phyloP scores from a whole-genome alignment of 2,329 filamentous ascomycete species.

The Scedosporium dehoogii region DNA sequence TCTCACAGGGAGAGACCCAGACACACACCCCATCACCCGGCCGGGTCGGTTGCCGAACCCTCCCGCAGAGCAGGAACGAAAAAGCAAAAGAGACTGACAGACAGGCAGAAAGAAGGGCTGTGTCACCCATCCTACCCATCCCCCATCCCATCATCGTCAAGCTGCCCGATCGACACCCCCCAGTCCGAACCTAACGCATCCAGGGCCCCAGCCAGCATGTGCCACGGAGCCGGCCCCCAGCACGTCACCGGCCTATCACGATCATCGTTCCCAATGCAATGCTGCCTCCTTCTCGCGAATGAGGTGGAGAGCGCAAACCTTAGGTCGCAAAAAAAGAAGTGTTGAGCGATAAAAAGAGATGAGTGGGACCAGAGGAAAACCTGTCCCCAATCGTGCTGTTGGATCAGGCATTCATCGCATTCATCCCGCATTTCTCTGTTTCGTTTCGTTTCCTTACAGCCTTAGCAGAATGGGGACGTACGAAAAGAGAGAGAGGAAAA shows the following conservation, averaged over 20 bases:
- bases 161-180: not conserved
- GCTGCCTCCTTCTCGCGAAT: not conserved
- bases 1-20: too few species aligned
- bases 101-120: not conserved
- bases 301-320: not conserved
- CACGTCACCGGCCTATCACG: not conserved
- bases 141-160: not conserved
- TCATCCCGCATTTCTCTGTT: not conserved
- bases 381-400: not conserved
- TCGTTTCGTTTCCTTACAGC: not conserved
- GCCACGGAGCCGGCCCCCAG: conserved; percentile 1
- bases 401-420: not conserved
- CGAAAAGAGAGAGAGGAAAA: not conserved
- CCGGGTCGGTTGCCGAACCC: not conserved
- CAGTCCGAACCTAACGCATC: conserved; percentile 3
- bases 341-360: not conserved
- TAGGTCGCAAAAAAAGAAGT: not conserved
- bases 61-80: not conserved
- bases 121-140: not conserved
- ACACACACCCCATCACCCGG: not conserved
- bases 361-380: not conserved
- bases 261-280: not conserved
- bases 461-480: not conserved
- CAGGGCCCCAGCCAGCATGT: conserved; percentile 1
- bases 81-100: not conserved